Evolutionary conservation across 768 basidiomycete species (phyloP).

Genomic region (Cubamyces sp.): DNA sequence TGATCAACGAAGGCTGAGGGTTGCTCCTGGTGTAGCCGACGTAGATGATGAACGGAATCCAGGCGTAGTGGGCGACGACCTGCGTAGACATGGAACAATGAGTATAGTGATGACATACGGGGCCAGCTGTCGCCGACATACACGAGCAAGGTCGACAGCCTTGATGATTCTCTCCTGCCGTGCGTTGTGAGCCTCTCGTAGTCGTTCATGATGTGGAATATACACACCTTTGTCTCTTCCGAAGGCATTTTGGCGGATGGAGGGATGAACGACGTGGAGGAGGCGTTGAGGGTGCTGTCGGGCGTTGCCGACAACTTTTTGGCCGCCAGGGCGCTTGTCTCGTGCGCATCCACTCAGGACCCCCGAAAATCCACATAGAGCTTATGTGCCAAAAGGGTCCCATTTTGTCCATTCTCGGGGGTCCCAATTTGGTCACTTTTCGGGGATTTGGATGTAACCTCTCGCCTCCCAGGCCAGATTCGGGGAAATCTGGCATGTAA

Average conservation of each 20-base stretch:
- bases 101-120: constrained; percentile 5
- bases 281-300: constrained; percentile 28
- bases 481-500: too few species aligned
- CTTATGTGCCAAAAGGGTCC: too few species aligned
- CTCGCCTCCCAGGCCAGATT: too few species aligned
- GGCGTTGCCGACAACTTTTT: constrained; percentile 38
- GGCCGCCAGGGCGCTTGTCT: constrained; percentile 22
- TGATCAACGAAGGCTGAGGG: constrained; percentile 93
- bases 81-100: constrained; percentile 36
- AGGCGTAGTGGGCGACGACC: constrained; percentile 92
- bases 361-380: too few species aligned
- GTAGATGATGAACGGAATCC: constrained; percentile 97
- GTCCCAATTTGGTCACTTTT: too few species aligned
- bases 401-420: too few species aligned
- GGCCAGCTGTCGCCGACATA: constrained; percentile 44
- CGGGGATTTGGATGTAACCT: too few species aligned
- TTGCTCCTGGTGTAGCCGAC: constrained; percentile 91
- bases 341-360: constrained; percentile 11
- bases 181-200: background rate
- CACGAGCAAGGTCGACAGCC: constrained; percentile 79
- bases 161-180: constrained; percentile 81
- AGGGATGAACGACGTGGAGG: constrained; percentile 39
- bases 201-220: background rate
- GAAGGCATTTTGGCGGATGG: constrained; percentile 65
- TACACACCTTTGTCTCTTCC: constrained; percentile 83